These are phyloP conservation scores for Kodamaea jinghongensis DNA, from an alignment of 805 yeast genomes.

Conservation along the genomic window DNA sequence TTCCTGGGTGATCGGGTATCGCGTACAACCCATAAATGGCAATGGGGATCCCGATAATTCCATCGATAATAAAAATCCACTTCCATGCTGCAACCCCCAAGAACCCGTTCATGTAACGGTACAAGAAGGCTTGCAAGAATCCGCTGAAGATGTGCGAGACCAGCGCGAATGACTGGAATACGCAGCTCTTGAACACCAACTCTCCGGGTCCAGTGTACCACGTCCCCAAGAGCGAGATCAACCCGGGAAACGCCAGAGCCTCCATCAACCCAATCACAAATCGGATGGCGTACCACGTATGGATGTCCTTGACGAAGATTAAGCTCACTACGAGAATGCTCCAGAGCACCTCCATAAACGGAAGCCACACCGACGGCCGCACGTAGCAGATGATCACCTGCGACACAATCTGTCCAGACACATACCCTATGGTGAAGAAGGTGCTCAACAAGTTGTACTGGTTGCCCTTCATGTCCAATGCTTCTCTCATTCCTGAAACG, in stretches of 20 bases:
- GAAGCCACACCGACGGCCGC: slow-evolving; percentile 31
- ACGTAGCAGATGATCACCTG: slow-evolving; percentile 16
- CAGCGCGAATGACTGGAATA: slow-evolving; percentile 12
- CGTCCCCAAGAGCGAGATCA: slow-evolving; percentile 17
- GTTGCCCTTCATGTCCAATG: slow-evolving; percentile 18
- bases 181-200: slow-evolving; percentile 17
- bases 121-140: slow-evolving; percentile 20
- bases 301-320: slow-evolving; percentile 25
- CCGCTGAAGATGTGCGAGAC: slow-evolving; percentile 16
- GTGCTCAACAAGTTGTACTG: slow-evolving; percentile 10
- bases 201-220: slow-evolving; percentile 20
- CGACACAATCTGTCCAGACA: slow-evolving; percentile 12
- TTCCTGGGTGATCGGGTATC: slow-evolving; percentile 44
- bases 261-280: slow-evolving; percentile 26
- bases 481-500: slow-evolving; percentile 19
- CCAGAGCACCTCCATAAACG: slow-evolving; percentile 33
- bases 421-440: slow-evolving; percentile 14
- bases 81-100: slow-evolving; percentile 44
- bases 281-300: slow-evolving; percentile 15
- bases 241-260: slow-evolving; percentile 19
- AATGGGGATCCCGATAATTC: slow-evolving; percentile 31
- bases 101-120: slow-evolving; percentile 30
- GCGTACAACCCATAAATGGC: slow-evolving; percentile 39
- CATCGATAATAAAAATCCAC: slow-evolving; percentile 43
- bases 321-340: slow-evolving; percentile 34